Conservation (phyloP, 148 eudicot species). For the Chenopodium berlandieri region DNA sequence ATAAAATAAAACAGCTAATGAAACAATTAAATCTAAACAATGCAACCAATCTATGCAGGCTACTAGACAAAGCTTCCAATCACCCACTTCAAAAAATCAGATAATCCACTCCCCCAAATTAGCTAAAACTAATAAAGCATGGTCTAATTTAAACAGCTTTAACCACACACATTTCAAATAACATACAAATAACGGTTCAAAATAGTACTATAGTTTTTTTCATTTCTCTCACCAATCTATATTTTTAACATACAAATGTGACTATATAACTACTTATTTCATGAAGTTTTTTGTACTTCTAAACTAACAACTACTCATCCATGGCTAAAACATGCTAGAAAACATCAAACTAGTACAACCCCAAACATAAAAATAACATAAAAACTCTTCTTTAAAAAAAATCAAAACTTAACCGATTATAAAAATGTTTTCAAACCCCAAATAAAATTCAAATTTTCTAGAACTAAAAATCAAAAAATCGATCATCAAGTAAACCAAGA, state of each 20-base stretch:
- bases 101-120: conserved; percentile 17
- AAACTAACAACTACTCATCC: conserved; percentile 20
- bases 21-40: neutral
- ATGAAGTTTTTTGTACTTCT: conserved; percentile 10
- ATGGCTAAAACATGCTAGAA: conserved; percentile 2
- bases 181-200: neutral
- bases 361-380: neutral
- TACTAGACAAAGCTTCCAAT: neutral
- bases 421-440: neutral
- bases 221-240: conserved; percentile 5
- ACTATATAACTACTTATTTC: conserved; percentile 19
- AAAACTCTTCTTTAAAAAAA: neutral
- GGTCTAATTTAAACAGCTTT: neutral
- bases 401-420: neutral
- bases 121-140: conserved; percentile 12
- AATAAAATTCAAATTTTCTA: conserved; percentile 1
- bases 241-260: neutral
- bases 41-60: neutral
- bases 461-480: neutral
- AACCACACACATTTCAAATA: conserved; percentile 25
- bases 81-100: conserved; percentile 6
- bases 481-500: conserved; percentile 22
- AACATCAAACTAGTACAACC: conserved; percentile 8
- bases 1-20: neutral
- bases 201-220: conserved; percentile 6